Percentiles rank a stretch among this genome's conserved stretches.
Conservation (phyloP, 2,329 filamentous ascomycete genomes). For the Fusarium anguioides region DNA sequence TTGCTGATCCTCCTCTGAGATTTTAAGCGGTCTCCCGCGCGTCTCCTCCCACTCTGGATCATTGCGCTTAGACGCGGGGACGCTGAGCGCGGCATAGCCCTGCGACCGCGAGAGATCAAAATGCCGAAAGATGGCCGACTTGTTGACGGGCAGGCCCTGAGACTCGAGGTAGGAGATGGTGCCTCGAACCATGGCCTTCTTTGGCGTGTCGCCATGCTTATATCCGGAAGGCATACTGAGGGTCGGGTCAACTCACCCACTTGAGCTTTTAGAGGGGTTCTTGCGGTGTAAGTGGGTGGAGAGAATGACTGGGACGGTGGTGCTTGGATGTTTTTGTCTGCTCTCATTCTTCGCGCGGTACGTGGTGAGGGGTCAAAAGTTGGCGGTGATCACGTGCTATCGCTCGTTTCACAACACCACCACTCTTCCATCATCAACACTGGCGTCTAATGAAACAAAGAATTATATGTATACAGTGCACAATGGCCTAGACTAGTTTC, state of each 20-base stretch:
- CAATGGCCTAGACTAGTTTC: background rate
- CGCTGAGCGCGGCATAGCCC: conserved; percentile 52
- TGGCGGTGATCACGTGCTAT: conserved; percentile 39
- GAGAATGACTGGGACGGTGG: conserved; percentile 42
- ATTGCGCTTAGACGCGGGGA: conserved; percentile 49
- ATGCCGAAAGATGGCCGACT: conserved; percentile 54
- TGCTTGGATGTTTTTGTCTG: conserved; percentile 52
- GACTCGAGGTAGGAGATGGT: conserved; percentile 55
- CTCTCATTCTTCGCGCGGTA: conserved; percentile 17
- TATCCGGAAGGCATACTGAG: conserved; percentile 48
- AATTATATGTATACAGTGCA: background rate
- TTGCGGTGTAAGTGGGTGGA: conserved; percentile 40
- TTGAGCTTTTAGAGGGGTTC: conserved; percentile 15
- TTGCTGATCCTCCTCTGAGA: conserved; percentile 49
- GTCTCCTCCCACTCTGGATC: conserved; percentile 55
- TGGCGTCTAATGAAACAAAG: background rate
- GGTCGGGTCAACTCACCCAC: background rate
- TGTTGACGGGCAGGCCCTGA: conserved; percentile 53
- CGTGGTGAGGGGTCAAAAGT: conserved; percentile 37
- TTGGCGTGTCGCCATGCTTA: conserved; percentile 52
- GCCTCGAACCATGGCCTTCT: conserved; percentile 54
- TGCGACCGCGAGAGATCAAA: conserved; percentile 54
- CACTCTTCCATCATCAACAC: background rate
- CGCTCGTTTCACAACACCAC: conserved; percentile 5
- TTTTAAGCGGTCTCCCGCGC: conserved; percentile 51